phyloP scores from a whole-genome alignment of 2,329 filamentous ascomycete species.

The Claviceps paspali region DNA sequence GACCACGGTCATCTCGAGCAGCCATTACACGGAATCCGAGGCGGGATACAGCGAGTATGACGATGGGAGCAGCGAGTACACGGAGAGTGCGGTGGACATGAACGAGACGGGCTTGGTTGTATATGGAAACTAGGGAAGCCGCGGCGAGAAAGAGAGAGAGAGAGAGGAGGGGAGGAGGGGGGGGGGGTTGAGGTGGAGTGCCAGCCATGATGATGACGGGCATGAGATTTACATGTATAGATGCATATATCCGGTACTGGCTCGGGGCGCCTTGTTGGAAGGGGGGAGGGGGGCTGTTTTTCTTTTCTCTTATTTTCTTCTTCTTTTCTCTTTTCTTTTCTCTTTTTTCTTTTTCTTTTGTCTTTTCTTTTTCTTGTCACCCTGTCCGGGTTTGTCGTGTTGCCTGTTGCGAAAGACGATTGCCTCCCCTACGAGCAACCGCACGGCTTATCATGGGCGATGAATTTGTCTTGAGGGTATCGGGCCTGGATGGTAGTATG shows the following conservation, averaged over 20 bases:
- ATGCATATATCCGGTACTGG: too few relatives aligned
- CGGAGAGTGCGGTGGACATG: slow-evolving; percentile 23
- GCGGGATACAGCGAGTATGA: slow-evolving; percentile 23
- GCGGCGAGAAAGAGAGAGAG: too few relatives aligned
- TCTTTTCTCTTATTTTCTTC: background rate
- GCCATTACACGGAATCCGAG: slow-evolving; percentile 22
- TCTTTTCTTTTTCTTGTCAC: background rate
- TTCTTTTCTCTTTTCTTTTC: background rate
- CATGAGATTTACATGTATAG: too few relatives aligned
- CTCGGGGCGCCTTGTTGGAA: too few relatives aligned
- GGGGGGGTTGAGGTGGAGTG: too few relatives aligned
- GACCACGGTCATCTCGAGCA: slow-evolving; percentile 31
- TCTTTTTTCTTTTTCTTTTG: background rate
- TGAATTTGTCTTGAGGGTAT: too few relatives aligned
- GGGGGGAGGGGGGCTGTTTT: too few relatives aligned
- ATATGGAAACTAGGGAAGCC: slow-evolving; percentile 13
- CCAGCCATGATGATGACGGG: too few relatives aligned
- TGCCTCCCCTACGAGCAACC: background rate
- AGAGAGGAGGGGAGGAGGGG: background rate
- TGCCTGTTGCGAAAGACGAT: background rate
- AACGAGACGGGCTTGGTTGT: slow-evolving; percentile 21
- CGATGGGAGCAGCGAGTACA: slow-evolving; percentile 33
- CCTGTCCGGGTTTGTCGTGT: background rate
- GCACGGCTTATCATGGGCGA: too few relatives aligned
- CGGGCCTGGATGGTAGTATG: background rate